phyloP scores from a whole-genome alignment of 352 stramenopile species.

The Globisporangium irregulare region DNA sequence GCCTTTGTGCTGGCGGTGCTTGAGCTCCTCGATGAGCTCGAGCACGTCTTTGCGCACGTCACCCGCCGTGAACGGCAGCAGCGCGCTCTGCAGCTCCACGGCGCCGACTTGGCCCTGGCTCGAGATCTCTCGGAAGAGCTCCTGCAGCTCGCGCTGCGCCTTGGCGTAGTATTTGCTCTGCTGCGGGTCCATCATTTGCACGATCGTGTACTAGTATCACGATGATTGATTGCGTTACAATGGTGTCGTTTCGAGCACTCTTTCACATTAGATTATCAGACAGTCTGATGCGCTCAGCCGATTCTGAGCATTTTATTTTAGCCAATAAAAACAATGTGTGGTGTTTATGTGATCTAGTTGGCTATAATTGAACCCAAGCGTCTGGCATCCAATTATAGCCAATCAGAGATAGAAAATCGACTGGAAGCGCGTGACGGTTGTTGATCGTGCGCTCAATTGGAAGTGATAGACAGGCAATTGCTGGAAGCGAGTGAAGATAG shows the following conservation, averaged over 20 bases:
- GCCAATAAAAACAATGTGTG: constrained; percentile 7
- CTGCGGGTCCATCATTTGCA: constrained; percentile 42
- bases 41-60: constrained; percentile 51
- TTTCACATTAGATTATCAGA: constrained; percentile 1
- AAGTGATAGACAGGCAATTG: background rate
- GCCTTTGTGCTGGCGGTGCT: constrained; percentile 23
- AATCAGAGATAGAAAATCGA: constrained; percentile 15
- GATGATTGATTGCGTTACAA: background rate
- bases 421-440: constrained; percentile 21
- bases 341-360: constrained; percentile 28
- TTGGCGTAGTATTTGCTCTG: constrained; percentile 38
- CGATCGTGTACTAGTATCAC: no score
- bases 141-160: constrained; percentile 51
- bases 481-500: background rate
- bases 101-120: constrained; percentile 42
- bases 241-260: constrained; percentile 20
- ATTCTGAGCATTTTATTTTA: constrained; percentile 5
- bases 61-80: constrained; percentile 60
- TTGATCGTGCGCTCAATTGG: constrained; percentile 8
- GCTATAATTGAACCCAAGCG: constrained; percentile 22
- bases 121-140: constrained; percentile 58
- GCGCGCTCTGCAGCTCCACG: constrained; percentile 36
- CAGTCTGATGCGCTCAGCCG: background rate
- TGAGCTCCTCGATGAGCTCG: constrained; percentile 53
- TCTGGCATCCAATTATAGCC: background rate